Evolutionary conservation across 768 basidiomycete species (phyloP).

Genomic region (Boletus tomentosulus): DNA sequence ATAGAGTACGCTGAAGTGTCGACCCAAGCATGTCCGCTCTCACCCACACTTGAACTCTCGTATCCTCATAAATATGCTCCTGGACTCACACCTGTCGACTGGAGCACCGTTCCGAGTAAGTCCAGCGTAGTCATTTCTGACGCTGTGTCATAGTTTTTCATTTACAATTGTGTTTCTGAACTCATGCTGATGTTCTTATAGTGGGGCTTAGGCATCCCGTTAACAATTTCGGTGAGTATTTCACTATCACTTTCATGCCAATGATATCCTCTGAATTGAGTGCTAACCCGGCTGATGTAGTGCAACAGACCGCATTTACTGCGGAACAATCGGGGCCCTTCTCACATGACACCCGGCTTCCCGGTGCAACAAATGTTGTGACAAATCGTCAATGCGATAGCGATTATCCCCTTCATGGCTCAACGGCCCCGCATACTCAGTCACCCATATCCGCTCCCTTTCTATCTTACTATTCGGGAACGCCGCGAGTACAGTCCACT

Average conservation of each 20-base stretch:
- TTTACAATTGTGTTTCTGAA: neutral
- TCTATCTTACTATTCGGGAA: neutral
- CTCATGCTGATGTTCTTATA: neutral
- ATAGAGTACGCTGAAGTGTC: constrained; percentile 14
- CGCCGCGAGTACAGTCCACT: neutral
- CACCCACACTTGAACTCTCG: neutral
- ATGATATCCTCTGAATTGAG: neutral
- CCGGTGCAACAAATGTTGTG: neutral
- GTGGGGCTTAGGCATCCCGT: neutral
- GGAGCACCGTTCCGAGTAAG: constrained; percentile 11
- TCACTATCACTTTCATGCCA: neutral
- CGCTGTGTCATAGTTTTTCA: neutral
- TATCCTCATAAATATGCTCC: neutral
- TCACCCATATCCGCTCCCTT: neutral
- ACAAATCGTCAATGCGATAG: neutral
- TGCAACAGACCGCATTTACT: neutral
- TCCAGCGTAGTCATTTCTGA: neutral
- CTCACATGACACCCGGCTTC: neutral
- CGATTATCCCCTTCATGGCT: neutral
- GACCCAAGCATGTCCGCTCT: constrained; percentile 9
- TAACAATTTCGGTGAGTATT: constrained; percentile 8
- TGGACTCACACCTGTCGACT: constrained; percentile 6
- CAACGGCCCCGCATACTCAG: neutral
- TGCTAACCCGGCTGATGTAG: constrained; percentile 3
- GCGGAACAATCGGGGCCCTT: constrained; percentile 2